Conservation (phyloP, 1,284 basidiomycete species). For the Fomitopsis betulina region DNA sequence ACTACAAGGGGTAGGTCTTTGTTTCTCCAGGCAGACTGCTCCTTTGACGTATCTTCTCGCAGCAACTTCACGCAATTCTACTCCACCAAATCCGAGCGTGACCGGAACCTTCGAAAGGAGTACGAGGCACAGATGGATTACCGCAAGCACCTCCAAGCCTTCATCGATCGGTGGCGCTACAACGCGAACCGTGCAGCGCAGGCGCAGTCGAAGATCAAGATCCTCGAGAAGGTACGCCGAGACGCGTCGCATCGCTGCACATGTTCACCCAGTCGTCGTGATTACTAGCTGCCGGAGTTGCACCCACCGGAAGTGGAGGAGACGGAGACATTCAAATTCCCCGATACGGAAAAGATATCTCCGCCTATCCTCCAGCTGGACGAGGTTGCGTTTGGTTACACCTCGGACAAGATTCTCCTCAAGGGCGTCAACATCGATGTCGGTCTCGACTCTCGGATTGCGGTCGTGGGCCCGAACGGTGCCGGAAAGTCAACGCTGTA, state of each 20-base stretch:
- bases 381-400: constrained; percentile 91
- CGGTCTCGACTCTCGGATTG: constrained; percentile 84
- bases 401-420: constrained; percentile 76
- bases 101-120: constrained; percentile 88
- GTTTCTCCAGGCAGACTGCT: not conserved
- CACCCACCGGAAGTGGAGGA: constrained; percentile 90
- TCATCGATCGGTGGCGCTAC: constrained; percentile 96
- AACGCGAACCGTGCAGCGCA: constrained; percentile 79
- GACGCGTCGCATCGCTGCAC: not conserved
- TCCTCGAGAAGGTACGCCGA: constrained; percentile 79
- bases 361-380: constrained; percentile 95
- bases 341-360: constrained; percentile 93
- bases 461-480: constrained; percentile 84
- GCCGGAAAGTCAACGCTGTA: constrained; percentile 80
- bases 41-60: constrained; percentile 1
- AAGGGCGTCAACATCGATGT: constrained; percentile 88
- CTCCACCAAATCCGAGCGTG: constrained; percentile 94
- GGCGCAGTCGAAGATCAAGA: constrained; percentile 85
- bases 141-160: constrained; percentile 92
- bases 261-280: not conserved
- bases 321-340: constrained; percentile 91
- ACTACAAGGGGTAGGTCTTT: constrained; percentile 71
- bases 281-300: constrained; percentile 75
- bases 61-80: constrained; percentile 99
- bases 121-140: constrained; percentile 96